Evolutionary conservation across 2,329 filamentous ascomycete genomes (phyloP), one percentile per base, ranked within the genome.

Genomic region (Colletotrichum higginsianum): DNA sequence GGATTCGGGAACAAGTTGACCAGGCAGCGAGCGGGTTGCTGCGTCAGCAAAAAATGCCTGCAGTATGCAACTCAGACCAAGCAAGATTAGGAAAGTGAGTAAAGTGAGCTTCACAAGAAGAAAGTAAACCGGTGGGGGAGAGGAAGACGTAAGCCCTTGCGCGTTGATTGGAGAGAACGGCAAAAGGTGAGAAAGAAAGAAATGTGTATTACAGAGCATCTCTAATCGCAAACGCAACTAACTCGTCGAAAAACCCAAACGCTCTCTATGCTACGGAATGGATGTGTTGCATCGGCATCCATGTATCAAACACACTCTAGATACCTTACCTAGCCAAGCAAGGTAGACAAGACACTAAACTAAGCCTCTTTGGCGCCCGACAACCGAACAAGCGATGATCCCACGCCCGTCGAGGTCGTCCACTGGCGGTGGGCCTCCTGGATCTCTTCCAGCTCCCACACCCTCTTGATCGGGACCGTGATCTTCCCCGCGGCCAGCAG

Each of bases 361-460:
- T 46, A 60, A 2, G 9, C 23, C 30, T 62, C 23, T 21, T 62
- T 62, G 23, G 9, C 49, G 23, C 18, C 46, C 6, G 67, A 47
- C 67, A 80, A 68, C 61, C 80, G 77, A 23, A 84, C 78, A 49
- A 84, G 64, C 23, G 79, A 73, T 7, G 79, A 82, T 0, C 83
- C 83, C 56, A 84, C 77, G 1, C 82, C 83, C 6, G 67, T 66
- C 4, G 78, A 75, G 53, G 75, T 79, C 1, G 78, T 78, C 82
- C 82, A 84, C 61, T 75, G 75, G 50, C 77, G 75, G 67, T 85
- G 83, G 18, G 83, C 79, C 58, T 79, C 78, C 67, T 78, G 75
- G 18, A 84, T 78, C 16, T 84, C 78, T 46, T 85, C 82, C 73
- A 85, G 74, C 15, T 81, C 78, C 83, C 82, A 85, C 2, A 81